phyloP scores from a whole-genome alignment of 2,329 filamentous ascomycete genomes.

The Corniculantispora saksenae region DNA sequence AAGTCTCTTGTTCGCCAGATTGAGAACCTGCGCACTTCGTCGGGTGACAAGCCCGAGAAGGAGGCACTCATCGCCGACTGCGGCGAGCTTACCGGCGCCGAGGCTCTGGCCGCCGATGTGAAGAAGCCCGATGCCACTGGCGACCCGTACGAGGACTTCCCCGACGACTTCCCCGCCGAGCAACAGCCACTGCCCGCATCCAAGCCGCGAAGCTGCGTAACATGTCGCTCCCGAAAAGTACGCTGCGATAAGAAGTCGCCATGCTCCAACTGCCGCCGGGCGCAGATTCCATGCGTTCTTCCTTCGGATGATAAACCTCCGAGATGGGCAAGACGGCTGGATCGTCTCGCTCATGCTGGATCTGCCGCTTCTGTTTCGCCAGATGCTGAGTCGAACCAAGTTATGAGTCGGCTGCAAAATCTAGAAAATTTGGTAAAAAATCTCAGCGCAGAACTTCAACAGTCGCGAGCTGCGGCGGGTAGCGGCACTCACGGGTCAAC shows the following conservation, averaged over 20 bases:
- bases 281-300: constrained; percentile 52
- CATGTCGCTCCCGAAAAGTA: constrained; percentile 57
- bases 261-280: constrained; percentile 58
- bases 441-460: constrained; percentile 46
- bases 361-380: constrained; percentile 35
- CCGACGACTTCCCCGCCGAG: constrained; percentile 70
- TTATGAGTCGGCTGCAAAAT: constrained; percentile 51
- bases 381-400: constrained; percentile 34
- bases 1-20: constrained; percentile 89
- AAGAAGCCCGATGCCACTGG: constrained; percentile 78
- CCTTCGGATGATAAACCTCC: constrained; percentile 52
- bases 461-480: constrained; percentile 36
- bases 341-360: constrained; percentile 37
- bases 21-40: constrained; percentile 76
- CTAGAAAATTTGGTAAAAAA: constrained; percentile 55
- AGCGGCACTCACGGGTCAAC: constrained; percentile 21
- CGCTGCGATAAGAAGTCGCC: constrained; percentile 58
- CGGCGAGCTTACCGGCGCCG: constrained; percentile 76
- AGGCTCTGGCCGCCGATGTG: constrained; percentile 64
- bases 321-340: constrained; percentile 55
- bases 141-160: constrained; percentile 93
- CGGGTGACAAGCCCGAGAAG: constrained; percentile 73
- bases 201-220: constrained; percentile 53
- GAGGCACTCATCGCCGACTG: constrained; percentile 80
- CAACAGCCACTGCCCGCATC: constrained; percentile 64